These are phyloP conservation scores for Solanum medicagineum DNA, from an alignment of 257 asterid genomes.

Conservation along the genomic window DNA sequence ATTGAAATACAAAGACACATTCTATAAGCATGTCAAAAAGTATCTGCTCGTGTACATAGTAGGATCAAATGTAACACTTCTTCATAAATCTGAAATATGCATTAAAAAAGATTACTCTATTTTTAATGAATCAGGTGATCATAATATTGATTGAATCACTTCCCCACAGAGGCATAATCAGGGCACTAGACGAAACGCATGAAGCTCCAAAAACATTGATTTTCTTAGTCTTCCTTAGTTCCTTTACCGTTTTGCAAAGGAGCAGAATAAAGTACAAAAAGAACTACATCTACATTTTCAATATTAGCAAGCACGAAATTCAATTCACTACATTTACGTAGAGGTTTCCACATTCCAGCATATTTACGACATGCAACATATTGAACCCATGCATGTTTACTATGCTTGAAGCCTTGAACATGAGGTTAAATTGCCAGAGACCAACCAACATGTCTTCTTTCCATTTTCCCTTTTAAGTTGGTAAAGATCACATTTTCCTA, in stretches of 20 bases:
- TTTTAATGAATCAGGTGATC: not conserved
- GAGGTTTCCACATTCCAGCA: not conserved
- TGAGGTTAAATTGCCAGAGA: not conserved
- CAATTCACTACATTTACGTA: not conserved
- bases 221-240: not conserved
- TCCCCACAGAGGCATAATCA: not conserved
- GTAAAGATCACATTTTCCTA: not conserved
- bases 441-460: not conserved
- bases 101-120: not conserved
- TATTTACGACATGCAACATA: not conserved
- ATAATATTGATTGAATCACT: not conserved
- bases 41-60: not conserved
- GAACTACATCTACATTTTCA: not conserved
- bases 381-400: not conserved
- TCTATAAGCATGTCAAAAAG: not conserved
- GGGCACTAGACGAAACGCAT: not conserved
- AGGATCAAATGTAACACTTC: not conserved
- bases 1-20: not conserved
- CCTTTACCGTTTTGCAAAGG: not conserved
- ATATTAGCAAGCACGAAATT: not conserved
- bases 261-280: not conserved
- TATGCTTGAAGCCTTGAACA: not conserved
- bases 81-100: not conserved
- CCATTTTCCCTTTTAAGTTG: not conserved
- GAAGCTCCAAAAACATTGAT: not conserved